A percentile compares a stretch with the other conserved stretches of the same genome.
These are phyloP conservation scores for Coniochaeta sp. DNA, from an alignment of 2,329 filamentous ascomycete genomes.

Conservation along the genomic window DNA sequence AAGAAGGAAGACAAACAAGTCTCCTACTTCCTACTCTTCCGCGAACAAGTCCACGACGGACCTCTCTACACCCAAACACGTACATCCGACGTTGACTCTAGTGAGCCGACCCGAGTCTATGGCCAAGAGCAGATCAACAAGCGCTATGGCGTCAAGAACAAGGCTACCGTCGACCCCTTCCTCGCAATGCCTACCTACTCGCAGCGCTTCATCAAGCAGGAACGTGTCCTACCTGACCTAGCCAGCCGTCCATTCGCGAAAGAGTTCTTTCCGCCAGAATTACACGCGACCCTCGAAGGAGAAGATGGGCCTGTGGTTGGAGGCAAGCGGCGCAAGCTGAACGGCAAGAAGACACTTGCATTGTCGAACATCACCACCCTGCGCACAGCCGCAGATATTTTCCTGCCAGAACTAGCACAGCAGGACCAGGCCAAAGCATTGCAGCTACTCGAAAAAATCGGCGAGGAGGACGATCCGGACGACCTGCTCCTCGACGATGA, in stretches of 20 bases:
- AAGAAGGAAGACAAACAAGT: constrained; percentile 37
- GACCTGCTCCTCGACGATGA: constrained; percentile 39
- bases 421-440: constrained; percentile 28
- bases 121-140: constrained; percentile 52
- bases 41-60: constrained; percentile 46
- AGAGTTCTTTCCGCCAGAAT: constrained; percentile 48
- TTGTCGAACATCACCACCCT: constrained; percentile 39
- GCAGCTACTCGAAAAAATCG: constrained; percentile 35
- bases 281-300: constrained; percentile 47
- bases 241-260: constrained; percentile 36
- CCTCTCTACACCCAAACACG: constrained; percentile 50
- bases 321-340: constrained; percentile 21
- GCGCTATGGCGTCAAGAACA: constrained; percentile 46
- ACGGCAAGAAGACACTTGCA: constrained; percentile 31
- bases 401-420: constrained; percentile 26
- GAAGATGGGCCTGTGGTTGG: constrained; percentile 26
- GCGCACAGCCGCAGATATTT: constrained; percentile 43
- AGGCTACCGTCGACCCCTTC: constrained; percentile 50
- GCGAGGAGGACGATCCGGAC: constrained; percentile 23
- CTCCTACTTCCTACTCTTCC: constrained; percentile 45
- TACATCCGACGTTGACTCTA: constrained; percentile 29
- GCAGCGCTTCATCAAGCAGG: constrained; percentile 42
- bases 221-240: constrained; percentile 47
- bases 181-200: constrained; percentile 51
- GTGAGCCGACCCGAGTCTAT: constrained; percentile 33